phyloP scores from a whole-genome alignment of 352 stramenopile genomes.

The Globisporangium apiculatum region DNA sequence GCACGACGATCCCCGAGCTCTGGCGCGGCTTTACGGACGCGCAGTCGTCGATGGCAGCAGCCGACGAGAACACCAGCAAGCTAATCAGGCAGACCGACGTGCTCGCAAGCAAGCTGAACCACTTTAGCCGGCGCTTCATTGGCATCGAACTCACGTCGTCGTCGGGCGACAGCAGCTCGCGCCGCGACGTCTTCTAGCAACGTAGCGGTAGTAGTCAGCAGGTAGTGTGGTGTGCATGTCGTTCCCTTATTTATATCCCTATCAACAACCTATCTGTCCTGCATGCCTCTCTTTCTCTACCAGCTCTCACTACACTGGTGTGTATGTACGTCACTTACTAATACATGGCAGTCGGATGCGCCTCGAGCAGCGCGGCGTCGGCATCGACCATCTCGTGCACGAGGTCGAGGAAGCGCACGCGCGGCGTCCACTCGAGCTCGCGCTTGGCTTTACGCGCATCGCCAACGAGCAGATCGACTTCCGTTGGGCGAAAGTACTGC shows the following conservation, averaged over 20 bases:
- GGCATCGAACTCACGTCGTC: conserved; percentile 32
- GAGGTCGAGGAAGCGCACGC: conserved; percentile 89
- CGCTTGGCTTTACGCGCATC: conserved; percentile 92
- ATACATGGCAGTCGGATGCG: neutral
- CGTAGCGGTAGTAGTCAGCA: neutral
- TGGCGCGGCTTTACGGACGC: conserved; percentile 51
- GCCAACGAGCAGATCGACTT: conserved; percentile 97
- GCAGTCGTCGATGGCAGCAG: conserved; percentile 15
- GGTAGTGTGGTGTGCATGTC: neutral
- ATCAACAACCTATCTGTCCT: no score
- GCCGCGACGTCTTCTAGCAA: conserved; percentile 53
- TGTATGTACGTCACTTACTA: no score
- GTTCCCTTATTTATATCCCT: conserved; percentile 8
- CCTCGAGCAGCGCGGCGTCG: conserved; percentile 40
- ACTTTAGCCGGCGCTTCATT: conserved; percentile 49
- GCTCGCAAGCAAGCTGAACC: conserved; percentile 49
- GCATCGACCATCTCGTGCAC: conserved; percentile 96
- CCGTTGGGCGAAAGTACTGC: conserved; percentile 97
- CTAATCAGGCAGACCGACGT: conserved; percentile 24
- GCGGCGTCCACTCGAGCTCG: conserved; percentile 90
- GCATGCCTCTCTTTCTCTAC: no score
- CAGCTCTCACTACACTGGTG: no score
- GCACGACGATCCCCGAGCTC: conserved; percentile 44
- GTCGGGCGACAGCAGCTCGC: conserved; percentile 17
- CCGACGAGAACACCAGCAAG: conserved; percentile 8